phyloP scores from a whole-genome alignment of 1,284 basidiomycete species.

The Ustilago tritici region DNA sequence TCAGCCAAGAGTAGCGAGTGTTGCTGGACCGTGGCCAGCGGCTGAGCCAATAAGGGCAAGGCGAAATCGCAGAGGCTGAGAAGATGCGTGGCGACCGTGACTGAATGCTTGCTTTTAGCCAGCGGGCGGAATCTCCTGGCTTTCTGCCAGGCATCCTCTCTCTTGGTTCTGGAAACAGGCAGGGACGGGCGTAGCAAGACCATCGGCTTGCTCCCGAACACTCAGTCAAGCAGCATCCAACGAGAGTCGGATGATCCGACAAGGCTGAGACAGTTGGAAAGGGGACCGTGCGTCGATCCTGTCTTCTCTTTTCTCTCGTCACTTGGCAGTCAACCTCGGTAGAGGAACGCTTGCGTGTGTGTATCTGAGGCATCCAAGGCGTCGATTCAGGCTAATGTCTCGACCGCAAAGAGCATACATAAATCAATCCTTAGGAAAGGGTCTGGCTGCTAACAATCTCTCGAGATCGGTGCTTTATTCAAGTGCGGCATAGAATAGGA shows the following conservation, averaged over 20 bases:
- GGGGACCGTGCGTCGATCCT: neutral
- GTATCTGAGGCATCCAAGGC: neutral
- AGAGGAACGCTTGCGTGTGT: neutral
- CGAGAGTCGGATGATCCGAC: conserved; percentile 2
- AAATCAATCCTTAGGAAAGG: too few species aligned
- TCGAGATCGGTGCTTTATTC: neutral
- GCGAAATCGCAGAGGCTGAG: neutral
- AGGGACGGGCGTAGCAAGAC: too few species aligned
- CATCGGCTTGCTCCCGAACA: neutral
- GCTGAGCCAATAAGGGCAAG: neutral
- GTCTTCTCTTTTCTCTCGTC: neutral
- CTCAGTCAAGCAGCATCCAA: neutral
- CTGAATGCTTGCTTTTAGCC: neutral
- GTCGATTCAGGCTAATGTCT: neutral
- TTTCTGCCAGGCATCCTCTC: too few species aligned
- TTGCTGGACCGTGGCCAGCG: too few species aligned
- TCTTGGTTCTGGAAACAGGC: too few species aligned
- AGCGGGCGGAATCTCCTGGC: neutral
- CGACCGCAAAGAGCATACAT: neutral
- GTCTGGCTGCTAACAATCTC: too few species aligned
- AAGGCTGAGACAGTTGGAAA: neutral
- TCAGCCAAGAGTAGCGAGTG: neutral
- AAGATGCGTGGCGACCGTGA: conserved; percentile 6
- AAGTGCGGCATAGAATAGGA: neutral
- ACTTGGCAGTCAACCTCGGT: neutral